Evolutionary conservation across 2,329 filamentous ascomycete species (phyloP).

Genomic region (Fusarium chuoi): DNA sequence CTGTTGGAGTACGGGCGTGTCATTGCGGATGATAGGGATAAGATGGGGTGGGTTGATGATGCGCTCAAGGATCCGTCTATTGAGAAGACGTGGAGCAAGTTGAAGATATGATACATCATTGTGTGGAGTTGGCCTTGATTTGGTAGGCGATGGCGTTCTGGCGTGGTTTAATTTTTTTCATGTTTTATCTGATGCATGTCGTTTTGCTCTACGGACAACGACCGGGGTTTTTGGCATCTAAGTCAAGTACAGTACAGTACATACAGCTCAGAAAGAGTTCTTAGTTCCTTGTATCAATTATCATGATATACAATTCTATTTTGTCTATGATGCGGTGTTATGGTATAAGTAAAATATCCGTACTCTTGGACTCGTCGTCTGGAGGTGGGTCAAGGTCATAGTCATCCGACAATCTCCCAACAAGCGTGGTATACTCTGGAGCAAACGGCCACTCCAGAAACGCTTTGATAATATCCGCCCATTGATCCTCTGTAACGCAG

Average conservation of each 20-base stretch:
- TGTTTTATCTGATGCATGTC: constrained; percentile 25
- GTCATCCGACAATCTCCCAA: constrained; percentile 55
- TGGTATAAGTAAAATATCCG: constrained; percentile 11
- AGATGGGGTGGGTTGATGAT: constrained; percentile 67
- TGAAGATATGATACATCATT: constrained; percentile 34
- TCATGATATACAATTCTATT: background rate
- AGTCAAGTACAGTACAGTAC: constrained; percentile 15
- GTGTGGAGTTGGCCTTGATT: constrained; percentile 36
- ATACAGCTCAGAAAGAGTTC: constrained; percentile 31
- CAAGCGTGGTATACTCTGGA: constrained; percentile 60
- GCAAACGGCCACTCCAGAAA: constrained; percentile 75
- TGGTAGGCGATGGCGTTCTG: constrained; percentile 36
- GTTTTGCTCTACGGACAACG: constrained; percentile 12
- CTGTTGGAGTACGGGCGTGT: constrained; percentile 71
- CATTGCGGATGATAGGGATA: constrained; percentile 61
- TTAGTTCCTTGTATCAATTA: constrained; percentile 32
- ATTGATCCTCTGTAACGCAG: constrained; percentile 63
- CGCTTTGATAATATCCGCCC: constrained; percentile 66
- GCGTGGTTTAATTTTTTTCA: constrained; percentile 6
- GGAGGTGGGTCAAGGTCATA: constrained; percentile 15
- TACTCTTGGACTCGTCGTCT: constrained; percentile 42
- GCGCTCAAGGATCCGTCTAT: constrained; percentile 51
- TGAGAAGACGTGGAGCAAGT: constrained; percentile 46
- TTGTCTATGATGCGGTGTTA: background rate
- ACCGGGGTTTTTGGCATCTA: constrained; percentile 23